Base-by-base conservation (phyloP, 345 rosid genomes). In the Corymbia maculata region DNA sequence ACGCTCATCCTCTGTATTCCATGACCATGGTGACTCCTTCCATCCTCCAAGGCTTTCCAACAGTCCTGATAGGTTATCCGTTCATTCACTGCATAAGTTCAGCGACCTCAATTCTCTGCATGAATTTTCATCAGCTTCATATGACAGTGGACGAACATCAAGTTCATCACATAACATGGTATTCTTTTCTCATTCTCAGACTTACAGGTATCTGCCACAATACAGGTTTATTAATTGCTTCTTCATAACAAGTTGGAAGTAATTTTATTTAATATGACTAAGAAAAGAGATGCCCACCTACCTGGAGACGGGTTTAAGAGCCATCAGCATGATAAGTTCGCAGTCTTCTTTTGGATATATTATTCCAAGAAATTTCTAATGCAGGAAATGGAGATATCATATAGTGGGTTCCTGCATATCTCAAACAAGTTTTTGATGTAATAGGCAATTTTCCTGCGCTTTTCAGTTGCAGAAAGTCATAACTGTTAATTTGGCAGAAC, bases 1-100 rank as follows among this genome's bases (percentile, higher is more conserved):
- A 22, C 70, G 92, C 64, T 44, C 90, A 68, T 93, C 24, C 57
- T 92, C 94, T 36, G 85, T 91, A 79, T 55, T 92, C 87, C 91
- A 89, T 15, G 98, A 96, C 61, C 92, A 87, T 86, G 88, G 88
- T 16, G 98, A 97, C 87, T 86, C 91, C 49, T 91, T 88, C 61
- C 90, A 79, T 59, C 88, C 89, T 52, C 90, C 97, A 8, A 90
- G 94, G 86, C 47, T 89, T 85, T 97, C 99, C 12, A 89, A 91
- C 51, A 85, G 94, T 88, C 93, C 99, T 30, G 98, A 93, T 12
- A 94, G 98, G 92, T 21, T 91, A 79, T 96, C 99, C 45, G 64
- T 92, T 87, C 95, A 90, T 80, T 89, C 92, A 24, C 95, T 93
- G 89, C 86, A 70, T 86, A 95, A 90, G 93, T 93, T 94, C 84